Base-by-base conservation (phyloP, 495 filamentous ascomycete genomes). In the Coniosporium apollinis region DNA sequence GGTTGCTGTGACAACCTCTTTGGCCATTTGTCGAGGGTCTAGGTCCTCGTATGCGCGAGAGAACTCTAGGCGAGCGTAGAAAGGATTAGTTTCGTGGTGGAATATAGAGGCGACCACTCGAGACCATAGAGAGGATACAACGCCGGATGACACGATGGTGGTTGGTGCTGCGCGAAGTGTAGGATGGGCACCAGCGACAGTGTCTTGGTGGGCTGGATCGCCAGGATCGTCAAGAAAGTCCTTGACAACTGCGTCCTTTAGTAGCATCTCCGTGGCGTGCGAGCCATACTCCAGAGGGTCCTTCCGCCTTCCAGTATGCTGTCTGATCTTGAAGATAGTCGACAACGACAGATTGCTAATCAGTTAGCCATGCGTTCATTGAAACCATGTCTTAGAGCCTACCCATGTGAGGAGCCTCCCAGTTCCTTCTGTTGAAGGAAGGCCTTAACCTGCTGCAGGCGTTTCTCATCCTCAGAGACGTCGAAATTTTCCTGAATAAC, bases 401-500 rank as follows among this genome's bases (percentile, higher is more conserved):
- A 53, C 41, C 57, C 57, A 30, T 53, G 43, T 1, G 42, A 44
- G 21, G 47, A 46, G 17, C 66, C 66, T 19, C 77, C 79, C 14
- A 94, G 65, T 45, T 96, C 85, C 47, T 85, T 87, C 40, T 83
- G 79, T 47, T 92, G 82, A 28, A 99, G 57, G 47, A 99, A 96
- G 4, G 86, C 76, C 47, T 82, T 81, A 33, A 99, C 83, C 59
- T 99, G 89, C 48, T 94, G 80, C 38, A 94, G 62, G 18, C 89
- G 85, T 55, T 99, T 99, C 57, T 94, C 83, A 49, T 99, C 91
- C 55, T 99, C 89, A 5, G 84, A 86, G n/a, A 99, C 84, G 58
- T 99, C 89, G 51, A 99, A 99, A 51, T 92, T 99, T 53, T 99
- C 89, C 56, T 99, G 89, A 39, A 99, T 94, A 59, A 99, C 89